A percentile compares a stretch with the other conserved stretches of the same genome.
Evolutionary conservation across 2,329 filamentous ascomycete genomes (phyloP).

Genomic region (Pseudocercospora ulei): DNA sequence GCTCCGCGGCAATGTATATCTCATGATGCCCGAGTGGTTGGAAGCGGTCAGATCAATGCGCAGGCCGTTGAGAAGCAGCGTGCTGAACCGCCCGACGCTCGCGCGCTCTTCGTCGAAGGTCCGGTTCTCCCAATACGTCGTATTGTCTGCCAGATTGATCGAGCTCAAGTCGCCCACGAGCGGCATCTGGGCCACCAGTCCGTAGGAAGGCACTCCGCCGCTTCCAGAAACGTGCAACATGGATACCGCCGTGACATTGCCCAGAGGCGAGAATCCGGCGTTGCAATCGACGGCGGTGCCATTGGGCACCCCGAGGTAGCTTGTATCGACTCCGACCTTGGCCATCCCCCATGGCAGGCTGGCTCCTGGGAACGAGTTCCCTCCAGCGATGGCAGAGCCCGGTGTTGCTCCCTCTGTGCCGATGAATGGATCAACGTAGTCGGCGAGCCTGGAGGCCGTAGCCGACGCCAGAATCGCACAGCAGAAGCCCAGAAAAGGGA

Average conservation of each 20-base stretch:
- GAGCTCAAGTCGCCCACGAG: conserved; percentile 34
- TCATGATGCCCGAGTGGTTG: conserved; percentile 35
- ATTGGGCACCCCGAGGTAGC: conserved; percentile 26
- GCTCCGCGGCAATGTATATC: conserved; percentile 34
- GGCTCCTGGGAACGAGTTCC: conserved; percentile 37
- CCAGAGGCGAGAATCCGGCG: conserved; percentile 38
- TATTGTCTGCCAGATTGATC: conserved; percentile 40
- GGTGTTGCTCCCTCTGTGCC: conserved; percentile 41
- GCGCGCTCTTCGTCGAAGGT: conserved; percentile 30
- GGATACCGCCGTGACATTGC: conserved; percentile 36
- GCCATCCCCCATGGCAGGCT: conserved; percentile 37
- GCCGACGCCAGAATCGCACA: not conserved
- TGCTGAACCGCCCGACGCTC: conserved; percentile 35
- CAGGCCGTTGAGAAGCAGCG: conserved; percentile 33
- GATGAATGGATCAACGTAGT: conserved; percentile 42
- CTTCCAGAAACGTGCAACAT: conserved; percentile 36
- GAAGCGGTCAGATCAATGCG: conserved; percentile 34
- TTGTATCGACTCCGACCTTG: conserved; percentile 37
- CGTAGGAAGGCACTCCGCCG: conserved; percentile 34
- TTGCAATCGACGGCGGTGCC: conserved; percentile 30
- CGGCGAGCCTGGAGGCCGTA: conserved; percentile 3
- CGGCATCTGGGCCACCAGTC: conserved; percentile 38
- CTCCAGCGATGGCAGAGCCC: conserved; percentile 35
- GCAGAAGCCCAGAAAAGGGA: not conserved
- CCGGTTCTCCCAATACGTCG: conserved; percentile 37